Conservation (phyloP, 768 basidiomycete species). For the Pulveroboletus ravenelii region DNA sequence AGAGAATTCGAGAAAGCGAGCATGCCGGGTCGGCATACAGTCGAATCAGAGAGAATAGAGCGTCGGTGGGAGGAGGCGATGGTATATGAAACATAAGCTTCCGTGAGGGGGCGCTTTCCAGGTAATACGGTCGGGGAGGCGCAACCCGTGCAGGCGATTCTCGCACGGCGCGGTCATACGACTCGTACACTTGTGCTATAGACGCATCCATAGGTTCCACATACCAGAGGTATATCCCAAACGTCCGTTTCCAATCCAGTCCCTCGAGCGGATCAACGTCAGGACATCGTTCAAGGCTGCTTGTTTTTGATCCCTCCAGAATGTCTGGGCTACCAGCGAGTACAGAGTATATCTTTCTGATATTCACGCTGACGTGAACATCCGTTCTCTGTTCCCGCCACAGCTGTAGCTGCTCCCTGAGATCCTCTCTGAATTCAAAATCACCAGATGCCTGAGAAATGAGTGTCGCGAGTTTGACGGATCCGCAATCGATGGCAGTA, state of each 20-base stretch:
- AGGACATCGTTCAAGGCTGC: conserved; percentile 46
- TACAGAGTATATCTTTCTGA: conserved; percentile 78
- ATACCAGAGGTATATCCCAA: conserved; percentile 91
- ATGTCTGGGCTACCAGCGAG: conserved; percentile 71
- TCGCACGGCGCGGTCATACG: conserved; percentile 48
- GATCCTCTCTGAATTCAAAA: conserved; percentile 63
- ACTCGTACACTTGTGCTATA: conserved; percentile 61
- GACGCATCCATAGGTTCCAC: conserved; percentile 65
- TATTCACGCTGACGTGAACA: conserved; percentile 56
- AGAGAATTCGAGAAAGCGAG: conserved; percentile 63
- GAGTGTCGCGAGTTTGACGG: conserved; percentile 82
- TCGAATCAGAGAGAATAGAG: conserved; percentile 75
- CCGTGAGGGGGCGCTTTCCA: conserved; percentile 28
- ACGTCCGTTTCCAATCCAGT: conserved; percentile 91
- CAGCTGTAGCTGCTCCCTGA: conserved; percentile 68
- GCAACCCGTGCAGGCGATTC: conserved; percentile 40
- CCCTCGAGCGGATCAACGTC: conserved; percentile 64
- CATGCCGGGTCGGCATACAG: conserved; percentile 69
- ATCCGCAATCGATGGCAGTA: conserved; percentile 66
- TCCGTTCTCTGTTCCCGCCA: conserved; percentile 82
- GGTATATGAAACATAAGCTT: conserved; percentile 40
- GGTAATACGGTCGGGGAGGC: conserved; percentile 57
- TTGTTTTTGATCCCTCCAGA: conserved; percentile 49
- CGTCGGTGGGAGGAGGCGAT: conserved; percentile 53
- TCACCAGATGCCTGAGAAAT: conserved; percentile 85